Conservation (phyloP, 805 yeast genomes). For the Metschnikowia cubensis region DNA sequence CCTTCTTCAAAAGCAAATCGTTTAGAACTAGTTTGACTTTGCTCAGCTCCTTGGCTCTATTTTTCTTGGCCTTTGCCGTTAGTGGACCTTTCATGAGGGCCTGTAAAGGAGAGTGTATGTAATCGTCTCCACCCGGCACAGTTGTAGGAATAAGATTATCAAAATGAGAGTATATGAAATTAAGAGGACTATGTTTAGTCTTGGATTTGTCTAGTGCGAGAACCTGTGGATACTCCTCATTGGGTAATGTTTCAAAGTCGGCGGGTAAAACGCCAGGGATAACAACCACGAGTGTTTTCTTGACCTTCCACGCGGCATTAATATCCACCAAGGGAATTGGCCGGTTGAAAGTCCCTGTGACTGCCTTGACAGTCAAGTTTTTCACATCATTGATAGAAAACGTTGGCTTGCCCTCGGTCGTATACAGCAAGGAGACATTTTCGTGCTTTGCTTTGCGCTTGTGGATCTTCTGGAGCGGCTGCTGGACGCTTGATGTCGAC, state of each 20-base stretch:
- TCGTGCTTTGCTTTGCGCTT: constrained; percentile 28
- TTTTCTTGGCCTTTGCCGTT: constrained; percentile 51
- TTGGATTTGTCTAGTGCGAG: constrained; percentile 1
- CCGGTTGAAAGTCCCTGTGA: neutral
- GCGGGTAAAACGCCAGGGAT: constrained; percentile 59
- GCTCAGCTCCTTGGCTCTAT: constrained; percentile 31
- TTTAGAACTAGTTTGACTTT: constrained; percentile 38
- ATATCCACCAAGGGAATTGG: constrained; percentile 6
- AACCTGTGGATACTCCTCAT: neutral
- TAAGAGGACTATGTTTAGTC: constrained; percentile 16
- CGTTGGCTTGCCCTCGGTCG: neutral
- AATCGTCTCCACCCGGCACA: constrained; percentile 65
- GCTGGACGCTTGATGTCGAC: constrained; percentile 25
- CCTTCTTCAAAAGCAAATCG: constrained; percentile 50
- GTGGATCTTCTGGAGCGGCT: constrained; percentile 21
- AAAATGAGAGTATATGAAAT: constrained; percentile 39
- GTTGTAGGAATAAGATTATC: constrained; percentile 43
- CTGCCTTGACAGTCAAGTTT: constrained; percentile 6
- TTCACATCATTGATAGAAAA: constrained; percentile 9
- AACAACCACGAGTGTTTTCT: constrained; percentile 51
- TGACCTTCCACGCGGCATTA: constrained; percentile 11
- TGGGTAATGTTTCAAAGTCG: constrained; percentile 31
- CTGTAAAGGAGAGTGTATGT: constrained; percentile 49
- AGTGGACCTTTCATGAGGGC: constrained; percentile 56
- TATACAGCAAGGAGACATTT: constrained; percentile 13